phyloP scores from a whole-genome alignment of 805 yeast genomes.

The Kuraishia ogatae region DNA sequence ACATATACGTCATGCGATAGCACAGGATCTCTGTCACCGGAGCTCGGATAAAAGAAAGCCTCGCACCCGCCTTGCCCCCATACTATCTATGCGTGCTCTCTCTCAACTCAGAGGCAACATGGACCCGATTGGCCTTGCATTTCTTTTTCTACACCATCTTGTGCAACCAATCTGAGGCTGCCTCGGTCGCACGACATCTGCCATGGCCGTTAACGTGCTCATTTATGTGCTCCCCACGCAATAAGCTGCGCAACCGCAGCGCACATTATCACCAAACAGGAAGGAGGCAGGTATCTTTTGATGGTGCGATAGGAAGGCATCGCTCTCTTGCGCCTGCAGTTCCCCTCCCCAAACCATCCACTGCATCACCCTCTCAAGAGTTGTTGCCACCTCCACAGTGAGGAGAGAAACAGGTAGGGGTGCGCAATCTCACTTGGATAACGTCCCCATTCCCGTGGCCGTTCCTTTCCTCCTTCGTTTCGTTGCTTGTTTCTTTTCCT shows the following conservation, averaged over 20 bases:
- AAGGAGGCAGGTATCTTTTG: neutral
- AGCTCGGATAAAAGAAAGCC: too few relatives aligned
- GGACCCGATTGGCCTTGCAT: neutral
- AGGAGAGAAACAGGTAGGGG: neutral
- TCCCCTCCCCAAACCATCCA: neutral
- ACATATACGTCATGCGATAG: neutral
- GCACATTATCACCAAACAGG: neutral
- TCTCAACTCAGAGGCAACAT: neutral
- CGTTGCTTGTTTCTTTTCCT: neutral
- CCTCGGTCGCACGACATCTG: neutral
- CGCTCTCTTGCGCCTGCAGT: neutral
- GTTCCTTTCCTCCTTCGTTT: neutral
- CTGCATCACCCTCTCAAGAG: neutral
- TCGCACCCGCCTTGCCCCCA: neutral
- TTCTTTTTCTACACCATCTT: neutral
- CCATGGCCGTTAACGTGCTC: neutral
- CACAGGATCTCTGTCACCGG: too few relatives aligned
- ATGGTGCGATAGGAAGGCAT: neutral
- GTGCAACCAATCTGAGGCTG: neutral
- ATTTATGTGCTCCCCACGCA: neutral
- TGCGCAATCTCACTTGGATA: neutral
- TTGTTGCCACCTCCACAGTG: neutral
- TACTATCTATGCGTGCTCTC: neutral
- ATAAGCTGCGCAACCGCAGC: neutral
- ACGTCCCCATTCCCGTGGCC: neutral